Conservation (phyloP, 768 basidiomycete species). For the Mycena maculata region DNA sequence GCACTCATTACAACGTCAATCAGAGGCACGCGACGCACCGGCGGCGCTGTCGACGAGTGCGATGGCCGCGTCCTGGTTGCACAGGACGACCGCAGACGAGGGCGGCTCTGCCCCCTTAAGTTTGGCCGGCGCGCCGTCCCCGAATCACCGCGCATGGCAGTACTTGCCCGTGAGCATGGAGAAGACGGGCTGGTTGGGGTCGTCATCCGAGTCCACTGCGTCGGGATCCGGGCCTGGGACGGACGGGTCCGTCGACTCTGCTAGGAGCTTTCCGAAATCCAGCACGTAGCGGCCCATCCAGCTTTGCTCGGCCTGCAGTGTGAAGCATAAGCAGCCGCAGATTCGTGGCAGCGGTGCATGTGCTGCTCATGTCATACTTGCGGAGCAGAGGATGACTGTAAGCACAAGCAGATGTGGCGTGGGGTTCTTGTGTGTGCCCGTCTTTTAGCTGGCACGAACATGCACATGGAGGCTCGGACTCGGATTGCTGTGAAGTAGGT, state of each 20-base stretch:
- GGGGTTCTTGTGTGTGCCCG: no score
- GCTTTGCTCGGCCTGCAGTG: slow-evolving; percentile 73
- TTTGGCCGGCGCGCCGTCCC: slow-evolving; percentile 44
- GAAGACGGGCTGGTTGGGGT: slow-evolving; percentile 82
- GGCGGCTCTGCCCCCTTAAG: slow-evolving; percentile 35
- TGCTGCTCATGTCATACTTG: no score
- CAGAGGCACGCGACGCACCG: slow-evolving; percentile 53
- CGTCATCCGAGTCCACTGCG: slow-evolving; percentile 36
- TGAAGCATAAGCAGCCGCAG: no score
- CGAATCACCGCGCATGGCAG: slow-evolving; percentile 79
- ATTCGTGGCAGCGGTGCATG: no score
- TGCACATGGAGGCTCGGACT: no score
- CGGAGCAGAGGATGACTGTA: no score
- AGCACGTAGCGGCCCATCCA: slow-evolving; percentile 87
- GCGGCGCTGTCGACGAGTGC: slow-evolving; percentile 76
- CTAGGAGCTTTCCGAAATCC: slow-evolving; percentile 74
- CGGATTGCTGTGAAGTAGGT: no score
- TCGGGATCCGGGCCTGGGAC: no score
- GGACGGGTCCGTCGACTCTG: no score
- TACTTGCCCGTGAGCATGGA: slow-evolving; percentile 90
- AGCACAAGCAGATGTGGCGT: no score
- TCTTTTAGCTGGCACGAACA: no score
- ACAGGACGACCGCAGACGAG: slow-evolving; percentile 61
- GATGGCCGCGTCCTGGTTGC: slow-evolving; percentile 73
- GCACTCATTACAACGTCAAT: no score